phyloP scores from a whole-genome alignment of 2,329 filamentous ascomycete species.

The Zymoseptoria pseudotritici region DNA sequence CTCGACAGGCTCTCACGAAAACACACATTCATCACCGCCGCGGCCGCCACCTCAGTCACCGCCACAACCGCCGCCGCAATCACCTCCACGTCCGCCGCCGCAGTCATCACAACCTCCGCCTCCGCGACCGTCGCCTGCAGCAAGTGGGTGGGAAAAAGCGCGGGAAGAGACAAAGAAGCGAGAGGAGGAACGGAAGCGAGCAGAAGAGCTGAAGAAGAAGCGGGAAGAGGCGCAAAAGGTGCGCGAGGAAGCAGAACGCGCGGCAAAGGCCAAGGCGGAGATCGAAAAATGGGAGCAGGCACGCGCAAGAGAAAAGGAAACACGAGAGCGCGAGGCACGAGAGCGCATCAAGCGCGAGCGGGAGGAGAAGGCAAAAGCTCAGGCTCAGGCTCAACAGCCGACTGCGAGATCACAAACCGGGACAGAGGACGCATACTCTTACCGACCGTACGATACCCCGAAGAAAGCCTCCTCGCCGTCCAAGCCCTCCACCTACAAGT shows the following conservation, averaged over 20 bases:
- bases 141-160: slow-evolving; percentile 56
- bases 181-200: slow-evolving; percentile 53
- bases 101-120: slow-evolving; percentile 13
- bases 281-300: slow-evolving; percentile 47
- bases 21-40: slow-evolving; percentile 12
- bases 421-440: slow-evolving; percentile 51
- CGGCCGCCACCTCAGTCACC: slow-evolving; percentile 11
- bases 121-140: slow-evolving; percentile 16
- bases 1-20: slow-evolving; percentile 19
- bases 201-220: slow-evolving; percentile 52
- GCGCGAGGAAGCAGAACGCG: slow-evolving; percentile 42
- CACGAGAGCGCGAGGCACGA: slow-evolving; percentile 41
- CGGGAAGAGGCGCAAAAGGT: slow-evolving; percentile 50
- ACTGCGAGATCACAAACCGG: slow-evolving; percentile 53
- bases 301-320: slow-evolving; percentile 41
- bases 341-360: slow-evolving; percentile 37
- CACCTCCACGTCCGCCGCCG: slow-evolving; percentile 8
- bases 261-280: slow-evolving; percentile 40
- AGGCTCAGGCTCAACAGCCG: slow-evolving; percentile 39
- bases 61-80: slow-evolving; percentile 4
- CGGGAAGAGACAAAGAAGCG: slow-evolving; percentile 58
- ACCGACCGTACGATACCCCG: slow-evolving; percentile 26
- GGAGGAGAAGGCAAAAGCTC: slow-evolving; percentile 26
- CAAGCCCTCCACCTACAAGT: slow-evolving; percentile 42
- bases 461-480: slow-evolving; percentile 3